Conservation (phyloP, 352 stramenopile genomes). For the Phytopythium litorale region DNA sequence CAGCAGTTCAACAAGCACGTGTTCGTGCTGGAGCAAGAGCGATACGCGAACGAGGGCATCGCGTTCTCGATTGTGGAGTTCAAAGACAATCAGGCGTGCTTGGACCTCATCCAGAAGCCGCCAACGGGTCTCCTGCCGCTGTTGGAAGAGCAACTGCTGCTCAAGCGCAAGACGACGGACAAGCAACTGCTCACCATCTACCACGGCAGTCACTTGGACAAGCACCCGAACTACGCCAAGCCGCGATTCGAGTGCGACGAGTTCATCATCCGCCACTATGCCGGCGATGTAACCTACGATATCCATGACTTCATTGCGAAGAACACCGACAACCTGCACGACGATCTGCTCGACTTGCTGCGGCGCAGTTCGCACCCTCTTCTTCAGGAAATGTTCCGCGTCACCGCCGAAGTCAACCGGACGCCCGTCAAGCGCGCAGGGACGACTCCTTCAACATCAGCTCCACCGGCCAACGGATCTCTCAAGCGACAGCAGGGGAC, state of each 20-base stretch:
- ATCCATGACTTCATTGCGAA: conserved; percentile 86
- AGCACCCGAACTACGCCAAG: conserved; percentile 67
- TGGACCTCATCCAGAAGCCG: conserved; percentile 83
- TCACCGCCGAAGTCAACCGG: conserved; percentile 2
- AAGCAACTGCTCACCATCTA: conserved; percentile 85
- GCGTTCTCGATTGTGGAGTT: conserved; percentile 76
- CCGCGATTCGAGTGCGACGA: conserved; percentile 79
- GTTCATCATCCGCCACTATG: conserved; percentile 85
- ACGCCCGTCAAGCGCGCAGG: conserved; percentile 11
- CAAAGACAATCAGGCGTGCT: conserved; percentile 73
- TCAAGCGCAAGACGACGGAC: conserved; percentile 84
- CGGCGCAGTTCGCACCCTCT: conserved; percentile 62
- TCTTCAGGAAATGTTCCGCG: conserved; percentile 51
- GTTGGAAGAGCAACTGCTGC: conserved; percentile 85
- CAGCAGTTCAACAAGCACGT: conserved; percentile 90
- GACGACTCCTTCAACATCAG: conserved; percentile 7
- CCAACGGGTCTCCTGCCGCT: conserved; percentile 73
- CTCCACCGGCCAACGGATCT: conserved; percentile 6
- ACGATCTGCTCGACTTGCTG: conserved; percentile 80
- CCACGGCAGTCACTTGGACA: conserved; percentile 70
- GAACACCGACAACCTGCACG: conserved; percentile 89
- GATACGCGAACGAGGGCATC: conserved; percentile 76
- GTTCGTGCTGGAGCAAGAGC: conserved; percentile 80
- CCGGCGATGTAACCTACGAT: conserved; percentile 76
- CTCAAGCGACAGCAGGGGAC: conserved; percentile 35